These are phyloP conservation scores for Mycena latifolia DNA, from an alignment of 768 basidiomycete genomes.

Conservation along the genomic window DNA sequence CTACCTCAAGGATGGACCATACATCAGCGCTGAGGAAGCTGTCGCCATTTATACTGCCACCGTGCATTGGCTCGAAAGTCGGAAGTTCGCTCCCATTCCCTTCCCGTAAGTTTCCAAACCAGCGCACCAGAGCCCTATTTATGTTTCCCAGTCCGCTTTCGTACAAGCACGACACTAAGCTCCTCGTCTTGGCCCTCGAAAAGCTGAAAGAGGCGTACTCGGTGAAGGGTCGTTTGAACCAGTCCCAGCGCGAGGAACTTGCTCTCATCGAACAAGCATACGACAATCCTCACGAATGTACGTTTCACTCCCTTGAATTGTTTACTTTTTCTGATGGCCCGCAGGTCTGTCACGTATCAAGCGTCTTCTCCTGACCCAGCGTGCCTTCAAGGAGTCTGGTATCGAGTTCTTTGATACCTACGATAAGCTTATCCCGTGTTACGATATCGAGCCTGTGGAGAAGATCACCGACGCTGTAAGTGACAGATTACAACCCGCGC, in stretches of 20 bases:
- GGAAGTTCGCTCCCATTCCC: constrained; percentile 98
- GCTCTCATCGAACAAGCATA: constrained; percentile 99
- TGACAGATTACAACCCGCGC: constrained; percentile 36
- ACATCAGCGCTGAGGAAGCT: constrained; percentile 98
- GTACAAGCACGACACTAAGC: constrained; percentile 99
- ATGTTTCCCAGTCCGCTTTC: constrained; percentile 79
- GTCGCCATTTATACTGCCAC: constrained; percentile 99
- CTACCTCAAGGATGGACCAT: constrained; percentile 99
- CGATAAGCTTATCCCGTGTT: constrained; percentile 98
- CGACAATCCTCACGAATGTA: constrained; percentile 99
- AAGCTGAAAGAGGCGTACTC: constrained; percentile 99
- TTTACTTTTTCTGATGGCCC: constrained; percentile 7
- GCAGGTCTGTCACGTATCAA: constrained; percentile 95
- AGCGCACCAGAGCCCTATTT: background rate
- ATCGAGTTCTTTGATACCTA: constrained; percentile 98
- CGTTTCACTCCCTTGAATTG: constrained; percentile 33
- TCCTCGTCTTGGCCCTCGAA: constrained; percentile 95
- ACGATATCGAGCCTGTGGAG: constrained; percentile 99
- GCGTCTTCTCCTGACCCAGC: constrained; percentile 94
- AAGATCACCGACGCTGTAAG: constrained; percentile 98
- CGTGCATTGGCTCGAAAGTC: constrained; percentile 98
- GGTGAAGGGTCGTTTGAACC: constrained; percentile 97
- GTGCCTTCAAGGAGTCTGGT: constrained; percentile 98
- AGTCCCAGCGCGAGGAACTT: constrained; percentile 97
- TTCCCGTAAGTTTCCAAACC: constrained; percentile 79